These are phyloP conservation scores for Ustilago vetiveriae DNA, from an alignment of 1,284 basidiomycete species.

Conservation along the genomic window DNA sequence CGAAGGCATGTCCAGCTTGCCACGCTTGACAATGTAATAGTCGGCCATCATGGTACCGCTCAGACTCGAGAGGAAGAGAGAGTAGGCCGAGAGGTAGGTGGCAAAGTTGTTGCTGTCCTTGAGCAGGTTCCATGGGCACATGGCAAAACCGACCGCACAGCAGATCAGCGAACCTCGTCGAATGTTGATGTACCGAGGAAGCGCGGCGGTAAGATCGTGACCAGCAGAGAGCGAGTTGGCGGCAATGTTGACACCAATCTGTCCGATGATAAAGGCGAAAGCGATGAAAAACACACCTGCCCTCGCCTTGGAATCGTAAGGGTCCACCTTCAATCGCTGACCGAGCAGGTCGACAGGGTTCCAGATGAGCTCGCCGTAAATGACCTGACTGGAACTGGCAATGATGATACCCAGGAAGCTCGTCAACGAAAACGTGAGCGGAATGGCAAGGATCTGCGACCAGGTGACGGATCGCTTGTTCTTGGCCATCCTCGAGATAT, in stretches of 20 bases:
- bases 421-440: slow-evolving; percentile 79
- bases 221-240: slow-evolving; percentile 87
- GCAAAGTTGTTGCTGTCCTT: slow-evolving; percentile 80
- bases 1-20: slow-evolving; percentile 77
- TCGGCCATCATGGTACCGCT: slow-evolving; percentile 70
- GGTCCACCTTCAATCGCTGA: slow-evolving; percentile 75
- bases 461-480: slow-evolving; percentile 34
- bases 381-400: slow-evolving; percentile 75
- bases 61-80: slow-evolving; percentile 67
- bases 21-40: slow-evolving; percentile 80
- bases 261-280: slow-evolving; percentile 77
- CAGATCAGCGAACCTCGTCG: slow-evolving; percentile 83
- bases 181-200: slow-evolving; percentile 82
- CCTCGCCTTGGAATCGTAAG: slow-evolving; percentile 70
- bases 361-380: slow-evolving; percentile 83
- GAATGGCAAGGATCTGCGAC: slow-evolving; percentile 71
- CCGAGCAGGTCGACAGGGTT: slow-evolving; percentile 79
- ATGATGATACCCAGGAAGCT: slow-evolving; percentile 86
- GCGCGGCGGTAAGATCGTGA: slow-evolving; percentile 81
- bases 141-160: slow-evolving; percentile 78
- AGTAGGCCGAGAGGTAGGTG: slow-evolving; percentile 80
- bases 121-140: slow-evolving; percentile 81
- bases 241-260: slow-evolving; percentile 73
- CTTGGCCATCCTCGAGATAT: slow-evolving; percentile 55
- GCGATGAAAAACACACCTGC: slow-evolving; percentile 74